Evolutionary conservation across 2,329 filamentous ascomycete species (phyloP).

Genomic region (Penicillium psychrosexuale): DNA sequence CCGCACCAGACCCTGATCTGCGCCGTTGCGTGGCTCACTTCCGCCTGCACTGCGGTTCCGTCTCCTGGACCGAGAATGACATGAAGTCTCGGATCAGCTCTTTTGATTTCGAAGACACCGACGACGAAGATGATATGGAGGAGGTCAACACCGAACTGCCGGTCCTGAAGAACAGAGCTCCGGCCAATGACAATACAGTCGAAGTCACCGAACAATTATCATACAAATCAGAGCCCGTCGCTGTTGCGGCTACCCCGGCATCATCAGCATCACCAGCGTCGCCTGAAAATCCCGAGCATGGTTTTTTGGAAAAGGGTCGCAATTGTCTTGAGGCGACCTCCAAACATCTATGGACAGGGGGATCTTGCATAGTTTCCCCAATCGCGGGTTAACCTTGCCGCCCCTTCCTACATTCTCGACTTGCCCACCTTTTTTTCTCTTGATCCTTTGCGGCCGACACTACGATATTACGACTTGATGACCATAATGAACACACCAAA

Average conservation of each 20-base stretch:
- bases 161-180: background rate
- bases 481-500: conserved; percentile 17
- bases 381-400: conserved; percentile 4
- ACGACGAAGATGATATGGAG: conserved; percentile 29
- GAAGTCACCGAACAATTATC: conserved; percentile 12
- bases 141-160: conserved; percentile 11
- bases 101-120: conserved; percentile 35
- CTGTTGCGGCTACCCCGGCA: background rate
- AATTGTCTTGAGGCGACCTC: conserved; percentile 29
- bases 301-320: conserved; percentile 28
- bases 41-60: conserved; percentile 33
- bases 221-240: background rate
- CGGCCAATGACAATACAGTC: conserved; percentile 2
- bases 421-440: background rate
- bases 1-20: conserved; percentile 35
- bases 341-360: conserved; percentile 27
- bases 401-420: background rate
- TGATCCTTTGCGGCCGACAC: background rate
- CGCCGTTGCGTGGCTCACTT: conserved; percentile 37
- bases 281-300: conserved; percentile 10
- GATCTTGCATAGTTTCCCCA: conserved; percentile 12
- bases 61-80: conserved; percentile 36
- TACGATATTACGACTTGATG: conserved; percentile 19
- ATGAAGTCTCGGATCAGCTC: conserved; percentile 37
- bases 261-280: background rate